Conservation (phyloP, 2,329 filamentous ascomycete species). For the Cladophialophora exuberans region DNA sequence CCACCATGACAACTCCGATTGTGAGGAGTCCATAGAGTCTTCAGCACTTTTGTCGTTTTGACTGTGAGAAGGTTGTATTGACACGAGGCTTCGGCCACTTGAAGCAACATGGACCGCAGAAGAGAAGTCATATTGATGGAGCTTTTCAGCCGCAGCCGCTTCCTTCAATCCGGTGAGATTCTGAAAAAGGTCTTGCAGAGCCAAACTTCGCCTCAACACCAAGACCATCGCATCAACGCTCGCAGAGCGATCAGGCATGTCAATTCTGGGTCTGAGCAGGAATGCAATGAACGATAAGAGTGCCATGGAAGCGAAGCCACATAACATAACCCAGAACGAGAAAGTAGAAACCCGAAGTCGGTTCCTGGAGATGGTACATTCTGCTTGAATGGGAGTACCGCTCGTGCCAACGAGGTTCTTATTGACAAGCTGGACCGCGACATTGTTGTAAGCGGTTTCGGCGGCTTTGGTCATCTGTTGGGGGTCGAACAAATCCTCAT, state of each 20-base stretch:
- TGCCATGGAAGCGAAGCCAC: background rate
- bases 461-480: constrained; percentile 12
- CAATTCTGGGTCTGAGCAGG: constrained; percentile 3
- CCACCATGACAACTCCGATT: background rate
- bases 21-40: background rate
- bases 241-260: background rate
- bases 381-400: background rate
- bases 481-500: constrained; percentile 22
- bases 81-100: background rate
- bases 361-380: background rate
- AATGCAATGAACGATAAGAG: background rate
- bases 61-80: background rate
- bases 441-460: constrained; percentile 8
- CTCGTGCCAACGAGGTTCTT: constrained; percentile 10
- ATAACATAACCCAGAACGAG: constrained; percentile 21
- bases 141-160: too few species aligned
- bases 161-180: background rate
- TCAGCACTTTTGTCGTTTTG: background rate
- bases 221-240: background rate
- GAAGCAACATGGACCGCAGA: background rate
- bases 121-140: too few species aligned
- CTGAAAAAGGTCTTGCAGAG: background rate
- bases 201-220: background rate
- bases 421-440: constrained; percentile 19
- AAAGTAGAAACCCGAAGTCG: constrained; percentile 11